phyloP scores from a whole-genome alignment of 1,284 basidiomycete genomes.

The Inonotus hispidus region DNA sequence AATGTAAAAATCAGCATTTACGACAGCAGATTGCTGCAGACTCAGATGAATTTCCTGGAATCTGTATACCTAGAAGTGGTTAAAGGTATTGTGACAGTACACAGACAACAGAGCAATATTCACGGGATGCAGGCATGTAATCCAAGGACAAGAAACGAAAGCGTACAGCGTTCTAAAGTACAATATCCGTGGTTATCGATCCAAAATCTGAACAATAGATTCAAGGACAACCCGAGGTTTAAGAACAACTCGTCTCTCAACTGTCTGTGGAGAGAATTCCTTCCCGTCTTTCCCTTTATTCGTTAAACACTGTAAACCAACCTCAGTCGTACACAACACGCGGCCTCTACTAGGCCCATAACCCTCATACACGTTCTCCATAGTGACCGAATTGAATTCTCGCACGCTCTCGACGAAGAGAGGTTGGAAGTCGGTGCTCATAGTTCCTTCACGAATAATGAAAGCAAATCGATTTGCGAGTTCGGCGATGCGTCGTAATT shows the following conservation, averaged over 20 bases:
- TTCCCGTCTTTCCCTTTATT: conserved; percentile 33
- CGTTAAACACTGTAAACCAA: conserved; percentile 60
- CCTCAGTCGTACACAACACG: conserved; percentile 63
- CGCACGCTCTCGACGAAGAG: conserved; percentile 49
- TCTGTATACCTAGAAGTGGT: neutral
- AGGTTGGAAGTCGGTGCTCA: conserved; percentile 67
- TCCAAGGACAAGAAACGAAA: neutral
- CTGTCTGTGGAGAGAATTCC: conserved; percentile 31
- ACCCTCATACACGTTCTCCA: conserved; percentile 64
- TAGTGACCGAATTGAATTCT: conserved; percentile 44
- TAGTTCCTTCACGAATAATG: conserved; percentile 62
- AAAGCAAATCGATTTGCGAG: conserved; percentile 54
- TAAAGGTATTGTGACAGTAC: neutral
- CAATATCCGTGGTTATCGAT: conserved; percentile 8
- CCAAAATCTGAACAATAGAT: conserved; percentile 39
- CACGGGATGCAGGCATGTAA: neutral
- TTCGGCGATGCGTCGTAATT: conserved; percentile 56
- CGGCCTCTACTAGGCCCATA: conserved; percentile 43
- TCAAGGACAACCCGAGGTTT: conserved; percentile 69
- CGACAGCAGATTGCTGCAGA: neutral
- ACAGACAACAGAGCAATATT: neutral
- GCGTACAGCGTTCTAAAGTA: neutral
- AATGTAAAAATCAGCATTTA: conserved; percentile 9
- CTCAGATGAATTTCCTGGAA: neutral
- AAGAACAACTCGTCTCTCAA: conserved; percentile 56